Percentiles rank a stretch among this genome's conserved stretches.
These are phyloP conservation scores for Sporisorium sorghi DNA, from an alignment of 1,284 basidiomycete species.

Conservation along the genomic window DNA sequence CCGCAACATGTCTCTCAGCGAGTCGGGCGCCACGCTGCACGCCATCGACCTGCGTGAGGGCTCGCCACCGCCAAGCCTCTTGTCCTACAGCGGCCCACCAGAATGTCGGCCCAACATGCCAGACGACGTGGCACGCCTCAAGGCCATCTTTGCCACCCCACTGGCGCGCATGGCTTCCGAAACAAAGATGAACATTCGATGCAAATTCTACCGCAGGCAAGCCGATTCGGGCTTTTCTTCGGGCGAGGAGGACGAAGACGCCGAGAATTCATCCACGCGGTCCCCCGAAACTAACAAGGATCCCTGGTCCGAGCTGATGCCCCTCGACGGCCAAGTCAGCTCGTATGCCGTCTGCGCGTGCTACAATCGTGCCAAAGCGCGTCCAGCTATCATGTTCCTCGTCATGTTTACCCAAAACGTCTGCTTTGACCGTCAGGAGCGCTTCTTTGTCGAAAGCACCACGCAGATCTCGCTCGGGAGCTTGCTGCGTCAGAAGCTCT, in stretches of 20 bases:
- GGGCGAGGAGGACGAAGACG: conserved; percentile 18
- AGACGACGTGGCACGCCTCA: conserved; percentile 26
- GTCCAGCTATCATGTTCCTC: conserved; percentile 49
- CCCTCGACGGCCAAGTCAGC: conserved; percentile 14
- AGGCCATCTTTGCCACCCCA: conserved; percentile 24
- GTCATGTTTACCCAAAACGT: conserved; percentile 32
- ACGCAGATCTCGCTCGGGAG: conserved; percentile 33
- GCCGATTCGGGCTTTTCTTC: conserved; percentile 7
- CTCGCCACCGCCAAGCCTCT: conserved; percentile 29
- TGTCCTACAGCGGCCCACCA: conserved; percentile 27
- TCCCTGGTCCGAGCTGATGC: conserved; percentile 35
- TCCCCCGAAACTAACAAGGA: conserved; percentile 13
- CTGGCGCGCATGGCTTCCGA: conserved; percentile 27
- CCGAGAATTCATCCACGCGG: conserved; percentile 4
- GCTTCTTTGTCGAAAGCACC: conserved; percentile 42
- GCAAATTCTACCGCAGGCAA: conserved; percentile 31
- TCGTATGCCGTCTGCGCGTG: conserved; percentile 39
- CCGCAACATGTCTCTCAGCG: conserved; percentile 22
- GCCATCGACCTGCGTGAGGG: conserved; percentile 35
- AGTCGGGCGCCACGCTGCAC: neutral
- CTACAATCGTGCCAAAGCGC: conserved; percentile 41
- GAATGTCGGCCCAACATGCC: conserved; percentile 27
- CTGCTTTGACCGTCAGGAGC: conserved; percentile 45
- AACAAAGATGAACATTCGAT: conserved; percentile 37
- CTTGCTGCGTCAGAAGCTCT: conserved; percentile 50